phyloP scores from a whole-genome alignment of 2,329 filamentous ascomycete genomes.

The Colletotrichum sp. region DNA sequence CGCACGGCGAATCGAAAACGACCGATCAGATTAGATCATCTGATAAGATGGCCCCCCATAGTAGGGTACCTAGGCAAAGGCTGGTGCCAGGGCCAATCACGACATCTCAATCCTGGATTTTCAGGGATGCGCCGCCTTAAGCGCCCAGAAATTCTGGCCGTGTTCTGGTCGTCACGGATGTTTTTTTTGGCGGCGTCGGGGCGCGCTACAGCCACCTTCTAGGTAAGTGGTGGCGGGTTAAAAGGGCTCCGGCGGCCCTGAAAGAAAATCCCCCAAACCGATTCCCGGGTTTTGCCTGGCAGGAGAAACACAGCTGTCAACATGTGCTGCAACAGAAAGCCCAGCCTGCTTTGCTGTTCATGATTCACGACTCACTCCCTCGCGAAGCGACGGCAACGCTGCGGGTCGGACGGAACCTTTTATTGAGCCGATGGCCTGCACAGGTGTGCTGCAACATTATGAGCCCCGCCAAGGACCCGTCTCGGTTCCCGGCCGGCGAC shows the following conservation, averaged over 20 bases:
- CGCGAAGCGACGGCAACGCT: background rate
- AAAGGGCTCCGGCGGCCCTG: background rate
- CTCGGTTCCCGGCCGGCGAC: background rate
- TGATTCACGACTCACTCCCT: background rate
- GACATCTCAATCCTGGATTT: background rate
- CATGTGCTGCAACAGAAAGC: background rate
- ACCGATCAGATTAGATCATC: constrained; percentile 21
- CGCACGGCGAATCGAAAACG: background rate
- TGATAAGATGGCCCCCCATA: constrained; percentile 11
- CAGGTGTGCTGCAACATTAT: background rate
- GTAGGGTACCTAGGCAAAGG: too few species aligned
- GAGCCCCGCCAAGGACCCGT: background rate
- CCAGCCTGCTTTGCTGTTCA: background rate
- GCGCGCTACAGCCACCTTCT: background rate
- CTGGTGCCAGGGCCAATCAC: background rate
- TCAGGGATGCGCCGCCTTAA: constrained; percentile 1
- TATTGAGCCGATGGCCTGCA: background rate
- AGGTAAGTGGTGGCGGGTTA: background rate
- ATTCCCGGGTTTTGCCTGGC: background rate
- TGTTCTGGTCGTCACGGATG: background rate
- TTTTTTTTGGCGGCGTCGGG: background rate
- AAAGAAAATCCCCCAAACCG: background rate
- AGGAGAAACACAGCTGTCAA: background rate
- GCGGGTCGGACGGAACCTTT: background rate
- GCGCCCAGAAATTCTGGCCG: background rate